Evolutionary conservation across 306 rosid genomes (phyloP).

Genomic region (Vigna mungo): DNA sequence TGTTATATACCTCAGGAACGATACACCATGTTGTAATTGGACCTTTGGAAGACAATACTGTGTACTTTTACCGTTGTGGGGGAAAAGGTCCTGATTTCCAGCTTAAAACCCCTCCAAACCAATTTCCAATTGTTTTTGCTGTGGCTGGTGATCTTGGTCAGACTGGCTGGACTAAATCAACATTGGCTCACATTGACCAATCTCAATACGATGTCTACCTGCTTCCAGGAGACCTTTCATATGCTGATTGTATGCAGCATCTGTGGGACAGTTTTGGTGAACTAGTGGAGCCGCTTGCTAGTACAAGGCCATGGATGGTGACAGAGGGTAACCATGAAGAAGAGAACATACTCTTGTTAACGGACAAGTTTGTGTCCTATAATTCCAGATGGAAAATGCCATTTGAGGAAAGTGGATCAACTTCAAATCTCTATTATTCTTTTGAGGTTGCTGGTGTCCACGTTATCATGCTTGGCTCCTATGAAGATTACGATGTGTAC

Average conservation of each 20-base stretch:
- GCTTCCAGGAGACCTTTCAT: slow-evolving; percentile 96
- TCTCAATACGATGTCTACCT: slow-evolving; percentile 85
- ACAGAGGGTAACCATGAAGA: slow-evolving; percentile 93
- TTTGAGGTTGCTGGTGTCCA: slow-evolving; percentile 86
- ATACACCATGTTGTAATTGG: slow-evolving; percentile 96
- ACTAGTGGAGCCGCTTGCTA: slow-evolving; percentile 93
- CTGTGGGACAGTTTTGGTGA: slow-evolving; percentile 88
- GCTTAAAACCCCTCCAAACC: slow-evolving; percentile 86
- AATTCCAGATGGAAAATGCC: slow-evolving; percentile 99
- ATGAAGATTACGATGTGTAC: slow-evolving; percentile 69
- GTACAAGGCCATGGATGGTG: slow-evolving; percentile 98
- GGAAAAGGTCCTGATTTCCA: slow-evolving; percentile 77
- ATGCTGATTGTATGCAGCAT: slow-evolving; percentile 84
- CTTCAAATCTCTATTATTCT: slow-evolving; percentile 92
- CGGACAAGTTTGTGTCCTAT: slow-evolving; percentile 74
- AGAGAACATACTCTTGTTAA: slow-evolving; percentile 66
- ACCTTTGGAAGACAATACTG: slow-evolving; percentile 70
- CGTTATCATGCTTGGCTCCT: slow-evolving; percentile 88
- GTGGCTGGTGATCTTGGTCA: slow-evolving; percentile 97
- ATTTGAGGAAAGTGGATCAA: slow-evolving; percentile 82
- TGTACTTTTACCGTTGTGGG: slow-evolving; percentile 84
- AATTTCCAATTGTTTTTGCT: slow-evolving; percentile 79
- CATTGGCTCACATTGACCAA: slow-evolving; percentile 73
- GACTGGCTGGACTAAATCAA: slow-evolving; percentile 94
- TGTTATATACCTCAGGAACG: slow-evolving; percentile 81